Conservation (phyloP, 2,329 filamentous ascomycete genomes). For the Geosmithia putterillii region DNA sequence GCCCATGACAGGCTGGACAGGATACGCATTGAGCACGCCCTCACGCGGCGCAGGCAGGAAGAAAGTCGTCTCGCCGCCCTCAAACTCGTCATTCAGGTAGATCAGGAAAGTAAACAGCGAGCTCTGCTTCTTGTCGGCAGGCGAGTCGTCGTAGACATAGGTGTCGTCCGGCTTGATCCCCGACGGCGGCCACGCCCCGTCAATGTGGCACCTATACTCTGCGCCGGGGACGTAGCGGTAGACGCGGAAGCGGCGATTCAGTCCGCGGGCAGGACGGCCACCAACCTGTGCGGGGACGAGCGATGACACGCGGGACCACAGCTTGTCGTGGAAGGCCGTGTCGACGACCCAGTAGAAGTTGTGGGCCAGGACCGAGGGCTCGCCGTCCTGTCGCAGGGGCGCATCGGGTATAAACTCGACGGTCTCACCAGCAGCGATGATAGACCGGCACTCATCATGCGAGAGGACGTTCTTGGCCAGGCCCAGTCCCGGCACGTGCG, state of each 20-base stretch:
- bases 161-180: slow-evolving; percentile 43
- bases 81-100: slow-evolving; percentile 61
- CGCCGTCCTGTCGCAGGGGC: slow-evolving; percentile 52
- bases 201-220: slow-evolving; percentile 59
- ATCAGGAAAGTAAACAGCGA: slow-evolving; percentile 58
- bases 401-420: slow-evolving; percentile 57
- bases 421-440: slow-evolving; percentile 53
- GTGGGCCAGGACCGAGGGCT: slow-evolving; percentile 54
- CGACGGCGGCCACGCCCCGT: slow-evolving; percentile 63
- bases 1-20: slow-evolving; percentile 56
- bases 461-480: slow-evolving; percentile 49
- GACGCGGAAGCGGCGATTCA: slow-evolving; percentile 59
- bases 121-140: slow-evolving; percentile 44
- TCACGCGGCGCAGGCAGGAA: slow-evolving; percentile 54
- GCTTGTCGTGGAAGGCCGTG: slow-evolving; percentile 44
- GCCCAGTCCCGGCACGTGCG: slow-evolving; percentile 47
- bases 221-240: slow-evolving; percentile 63
- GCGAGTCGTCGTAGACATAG: slow-evolving; percentile 57
- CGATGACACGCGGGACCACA: slow-evolving; percentile 48
- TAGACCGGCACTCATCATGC: slow-evolving; percentile 47
- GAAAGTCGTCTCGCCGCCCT: slow-evolving; percentile 59
- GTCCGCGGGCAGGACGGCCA: slow-evolving; percentile 45
- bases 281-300: slow-evolving; percentile 43
- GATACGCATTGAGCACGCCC: slow-evolving; percentile 56
- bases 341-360: slow-evolving; percentile 67